Base-by-base conservation (phyloP, 2,329 filamentous ascomycete species). In the Didymella sp. region DNA sequence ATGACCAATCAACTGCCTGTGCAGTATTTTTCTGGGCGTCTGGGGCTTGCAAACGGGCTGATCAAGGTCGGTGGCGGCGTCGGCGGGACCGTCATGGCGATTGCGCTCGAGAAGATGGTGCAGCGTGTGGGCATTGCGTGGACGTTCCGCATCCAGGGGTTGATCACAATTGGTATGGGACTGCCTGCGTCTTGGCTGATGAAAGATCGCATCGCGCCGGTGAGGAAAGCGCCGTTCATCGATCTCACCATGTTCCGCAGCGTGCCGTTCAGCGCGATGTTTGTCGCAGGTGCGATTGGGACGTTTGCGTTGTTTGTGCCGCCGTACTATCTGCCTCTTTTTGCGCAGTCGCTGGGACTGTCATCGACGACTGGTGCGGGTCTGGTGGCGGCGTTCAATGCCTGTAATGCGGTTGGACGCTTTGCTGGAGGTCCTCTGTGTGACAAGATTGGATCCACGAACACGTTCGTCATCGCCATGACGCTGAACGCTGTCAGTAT, bases 1-100 rank as follows among this genome's bases (percentile, higher is more conserved):
- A 63, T 69, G 7, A 52, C 40, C 12, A 70, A 69, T 40, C 42
- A 54, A 3, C 50, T 72, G 6, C 64, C 68, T 0, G 58, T 69
- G 27, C 69, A 73, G 42, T 73, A 68, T 25, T 73, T 73, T 31
- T 68, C 60, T 28, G 61, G 62, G 1, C 62, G 64, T n/a, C 51
- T 71, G 9, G 69, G 70, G 1, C 56, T 70, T 4, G 68, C 69
- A 6, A 73, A 73, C 19, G 69, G 70, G 0, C 51, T 73, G 6
- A 58, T 72, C 30, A 72, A 73, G 45, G 56, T 69, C 3, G 70
- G 68, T 2, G 69, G 70, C n/a, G 70, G 70, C 3, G 56, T 73
- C 8, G 70, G 70, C 2, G 69, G 60, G 1, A 64, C 61, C 0
- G 64, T 71, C 2, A 60, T 72, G 50, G 63, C 66, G 0, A 47